Evolutionary conservation across 2,329 filamentous ascomycete genomes (phyloP), one percentile per base, ranked within the genome.

Genomic region (Neopestalotiopsis sp.): DNA sequence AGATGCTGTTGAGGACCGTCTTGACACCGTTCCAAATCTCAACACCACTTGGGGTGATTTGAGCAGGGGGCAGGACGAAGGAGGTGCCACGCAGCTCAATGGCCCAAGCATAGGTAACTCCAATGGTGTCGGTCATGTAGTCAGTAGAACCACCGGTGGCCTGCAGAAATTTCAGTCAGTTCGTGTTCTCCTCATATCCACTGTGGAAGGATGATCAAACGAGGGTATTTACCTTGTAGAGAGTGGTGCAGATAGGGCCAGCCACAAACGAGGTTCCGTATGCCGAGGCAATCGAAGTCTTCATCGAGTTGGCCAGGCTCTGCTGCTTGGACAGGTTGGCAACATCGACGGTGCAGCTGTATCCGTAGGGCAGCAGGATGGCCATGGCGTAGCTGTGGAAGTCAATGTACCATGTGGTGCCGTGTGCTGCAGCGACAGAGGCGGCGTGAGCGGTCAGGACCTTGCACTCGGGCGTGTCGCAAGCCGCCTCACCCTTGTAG

Each of bases 371-470:
- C 20, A 85, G 83, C 62, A 89, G 80, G 67, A 89, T 83, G 65
- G 84, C 81, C 72, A 89, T 86, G 30, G 52, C 24, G 20, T 67
- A 67, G 34, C 66, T 84, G 76, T 90, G 88, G 77, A 86, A 86
- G 77, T 90, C 88, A 74, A 90, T 84, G 78, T 86, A 90, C 13
- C 88, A 78, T 67, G 86, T 83, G 66, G 89, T 81, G 2, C 85
- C 85, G 63, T 83, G 81, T 3, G 71, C 62, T 17, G 72, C 71
- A 40, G 81, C 79, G 30, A 89, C 74, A 52, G 77, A 74, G 62
- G 82, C 80, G 24, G 87, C 79, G 60, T 85, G 84, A 4, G 81
- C 80, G 38, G 82, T 82, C 45, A 90, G 78, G 4, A 78, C 83
- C 67, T 81, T 81, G 70, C 81, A 84, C 74, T 88, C 84, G 20